Base-by-base conservation (phyloP, 805 yeast species). In the Wilhelminamyces savonicus region DNA sequence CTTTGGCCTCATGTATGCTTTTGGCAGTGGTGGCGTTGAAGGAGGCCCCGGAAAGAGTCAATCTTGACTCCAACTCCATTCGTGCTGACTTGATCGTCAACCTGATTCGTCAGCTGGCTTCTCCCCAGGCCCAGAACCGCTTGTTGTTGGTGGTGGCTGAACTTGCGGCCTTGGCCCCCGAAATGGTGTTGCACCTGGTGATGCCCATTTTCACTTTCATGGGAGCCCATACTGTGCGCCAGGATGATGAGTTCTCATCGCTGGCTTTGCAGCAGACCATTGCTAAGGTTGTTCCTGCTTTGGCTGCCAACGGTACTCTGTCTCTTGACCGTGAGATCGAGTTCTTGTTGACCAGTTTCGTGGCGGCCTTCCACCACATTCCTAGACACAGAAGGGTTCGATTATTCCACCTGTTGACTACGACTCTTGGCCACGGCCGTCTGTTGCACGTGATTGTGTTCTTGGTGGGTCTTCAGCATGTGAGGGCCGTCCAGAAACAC, bases 161-260 rank as follows among this genome's bases (percentile, higher is more conserved):
- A 28, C 63, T 92, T 42, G 97, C 97, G 1, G 67, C 86, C 1
- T 60, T 92, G 32, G 83, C 90, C 9, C 96, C 97, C 7, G 97
- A 90, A 48, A 75, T 82, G 18, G 87, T 92, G 17, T 64, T 92
- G 31, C 97, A 92, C 59, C 83, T 96, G 2, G 95, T 92, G 7
- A 92, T 92, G 98, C 98, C 98, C n/a, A 90, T 92, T 29, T 92
- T 92, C 66, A 92, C 98, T 1, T 92, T 92, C 47, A 92, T 92
- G 97, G 98, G 98, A 36, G 95, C 97, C 9, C 94, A 87, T 48
- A 88, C 97, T 10, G 75, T 92, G 30, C 80, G 95, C 48, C 96
- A 92, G 59, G 98, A 92, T 54, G 97, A 92, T 55, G 97, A 86
- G 51, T 90, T 84, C 49, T 86, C 97, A 0, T 82, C 82, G 19